Percentiles rank a stretch among this genome's conserved stretches.
Evolutionary conservation across 106 monocot species (phyloP).

Genomic region (Posidonia australis): DNA sequence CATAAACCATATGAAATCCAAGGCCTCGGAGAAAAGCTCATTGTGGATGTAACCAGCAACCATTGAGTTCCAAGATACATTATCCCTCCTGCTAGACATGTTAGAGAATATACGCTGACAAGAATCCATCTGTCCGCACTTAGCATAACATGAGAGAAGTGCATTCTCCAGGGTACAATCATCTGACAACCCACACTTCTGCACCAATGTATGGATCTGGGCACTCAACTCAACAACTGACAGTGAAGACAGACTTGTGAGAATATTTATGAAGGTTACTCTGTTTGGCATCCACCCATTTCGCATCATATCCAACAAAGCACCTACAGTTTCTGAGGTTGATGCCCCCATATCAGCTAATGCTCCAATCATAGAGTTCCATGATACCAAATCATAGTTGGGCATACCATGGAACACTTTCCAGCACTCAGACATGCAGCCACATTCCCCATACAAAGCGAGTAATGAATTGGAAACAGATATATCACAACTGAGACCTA

Average conservation of each 20-base stretch:
- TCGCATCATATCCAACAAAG: slow-evolving; percentile 60
- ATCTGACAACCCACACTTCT: slow-evolving; percentile 36
- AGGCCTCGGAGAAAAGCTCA: slow-evolving; percentile 42
- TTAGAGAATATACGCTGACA: slow-evolving; percentile 44
- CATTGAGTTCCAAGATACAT: slow-evolving; percentile 84
- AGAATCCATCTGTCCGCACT: slow-evolving; percentile 45
- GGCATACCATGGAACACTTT: slow-evolving; percentile 45
- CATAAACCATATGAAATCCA: slow-evolving; percentile 84
- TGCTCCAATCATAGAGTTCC: slow-evolving; percentile 82
- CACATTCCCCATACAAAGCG: slow-evolving; percentile 58
- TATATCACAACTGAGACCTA: slow-evolving; percentile 54
- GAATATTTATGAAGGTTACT: slow-evolving; percentile 57
- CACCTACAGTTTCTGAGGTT: slow-evolving; percentile 16
- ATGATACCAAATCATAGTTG: slow-evolving; percentile 64
- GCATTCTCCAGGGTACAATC: slow-evolving; percentile 49
- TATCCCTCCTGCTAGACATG: slow-evolving; percentile 56
- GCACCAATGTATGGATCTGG: slow-evolving; percentile 40
- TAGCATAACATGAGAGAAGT: slow-evolving; percentile 64
- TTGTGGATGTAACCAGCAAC: slow-evolving; percentile 72
- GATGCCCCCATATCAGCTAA: slow-evolving; percentile 33
- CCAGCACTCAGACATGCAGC: slow-evolving; percentile 33
- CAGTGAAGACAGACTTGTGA: slow-evolving; percentile 43
- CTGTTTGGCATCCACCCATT: slow-evolving; percentile 50
- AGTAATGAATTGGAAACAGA: slow-evolving; percentile 83
- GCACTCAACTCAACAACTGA: slow-evolving; percentile 34